Conservation (phyloP, 768 basidiomycete genomes). For the Hydnomerulius pinastri region DNA sequence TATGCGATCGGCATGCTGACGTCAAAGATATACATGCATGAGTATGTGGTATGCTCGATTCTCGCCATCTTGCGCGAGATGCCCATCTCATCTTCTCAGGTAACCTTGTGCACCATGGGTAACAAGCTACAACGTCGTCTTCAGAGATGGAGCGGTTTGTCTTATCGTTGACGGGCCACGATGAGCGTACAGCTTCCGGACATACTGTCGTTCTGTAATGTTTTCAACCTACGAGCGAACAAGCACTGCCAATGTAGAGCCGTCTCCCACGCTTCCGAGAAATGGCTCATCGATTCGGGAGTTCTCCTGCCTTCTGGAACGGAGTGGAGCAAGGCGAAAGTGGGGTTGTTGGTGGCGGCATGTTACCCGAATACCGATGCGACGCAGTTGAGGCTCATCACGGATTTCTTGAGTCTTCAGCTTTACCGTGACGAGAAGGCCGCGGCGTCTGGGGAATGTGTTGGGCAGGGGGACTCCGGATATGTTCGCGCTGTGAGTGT, state of each 20-base stretch:
- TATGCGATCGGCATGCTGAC: background rate
- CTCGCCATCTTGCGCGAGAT: background rate
- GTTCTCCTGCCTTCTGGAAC: conserved; percentile 20
- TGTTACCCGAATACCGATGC: conserved; percentile 61
- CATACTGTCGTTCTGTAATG: conserved; percentile 23
- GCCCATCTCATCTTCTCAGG: background rate
- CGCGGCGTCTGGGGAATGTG: conserved; percentile 15
- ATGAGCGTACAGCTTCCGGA: conserved; percentile 34
- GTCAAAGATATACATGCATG: background rate
- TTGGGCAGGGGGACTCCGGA: conserved; percentile 13
- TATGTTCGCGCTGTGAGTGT: conserved; percentile 26
- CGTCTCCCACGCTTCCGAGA: conserved; percentile 31
- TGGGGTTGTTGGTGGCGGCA: conserved; percentile 56
- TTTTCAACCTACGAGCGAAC: conserved; percentile 30
- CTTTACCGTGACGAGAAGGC: conserved; percentile 37
- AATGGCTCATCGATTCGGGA: conserved; percentile 26
- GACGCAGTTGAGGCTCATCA: conserved; percentile 53
- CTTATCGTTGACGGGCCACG: too few species aligned
- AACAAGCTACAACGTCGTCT: too few species aligned
- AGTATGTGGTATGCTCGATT: background rate
- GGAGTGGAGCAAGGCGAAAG: conserved; percentile 33
- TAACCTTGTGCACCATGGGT: too few species aligned
- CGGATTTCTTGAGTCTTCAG: conserved; percentile 50
- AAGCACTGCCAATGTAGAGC: conserved; percentile 28
- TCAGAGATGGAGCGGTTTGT: too few species aligned